Evolutionary conservation across 768 basidiomycete species (phyloP), one percentile per base, ranked within the genome.

Genomic region (Arthromyces matolae): DNA sequence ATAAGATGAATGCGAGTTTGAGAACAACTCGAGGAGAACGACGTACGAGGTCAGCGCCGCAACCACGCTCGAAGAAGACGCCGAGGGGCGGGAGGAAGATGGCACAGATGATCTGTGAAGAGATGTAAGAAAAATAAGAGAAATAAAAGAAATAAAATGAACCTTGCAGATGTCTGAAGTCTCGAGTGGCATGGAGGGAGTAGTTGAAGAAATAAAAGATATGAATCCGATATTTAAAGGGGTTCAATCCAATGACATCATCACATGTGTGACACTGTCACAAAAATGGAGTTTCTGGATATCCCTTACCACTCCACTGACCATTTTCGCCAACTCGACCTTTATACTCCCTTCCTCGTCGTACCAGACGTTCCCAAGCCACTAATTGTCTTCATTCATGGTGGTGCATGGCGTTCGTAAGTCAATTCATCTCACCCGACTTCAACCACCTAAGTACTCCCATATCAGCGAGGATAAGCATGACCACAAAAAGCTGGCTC

Each of bases 51-150:
- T 93, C 90, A 18, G 78, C 80, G 28, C 72, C 70, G 62, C 90
- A 93, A 20, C 93, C 93, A 44, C 89, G 78, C 71, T 94, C 91
- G 20, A 94, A 69, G 71, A 93, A 92, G 20, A 95, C 93, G 47
- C 85, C 91, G 2, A 95, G 62, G 49, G 93, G 93, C 8, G 91
- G 89, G 12, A 91, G 58, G 62, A 90, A 56, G 67, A 91, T 73
- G 50, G 88, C 88, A 45, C 81, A 58, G 50, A 77, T 54, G 53
- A 71, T 69, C 81, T 86, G 55, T 39, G 37, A 19, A n/a, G 14
- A 52, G 31, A 22, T 9, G 37, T 42, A 67, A 55, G 46, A 25
- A 36, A 32, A 19, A 9, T 6, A 33, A 10, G 16, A 8, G 18
- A 6, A 16, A n/a, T 31, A 34, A 50, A 37, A 12, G 20, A 29